A percentile compares a stretch with the other conserved stretches of the same genome.
These are phyloP conservation scores for Paramecium sonneborni DNA, from an alignment of 73 alveolate species.

Conservation along the genomic window DNA sequence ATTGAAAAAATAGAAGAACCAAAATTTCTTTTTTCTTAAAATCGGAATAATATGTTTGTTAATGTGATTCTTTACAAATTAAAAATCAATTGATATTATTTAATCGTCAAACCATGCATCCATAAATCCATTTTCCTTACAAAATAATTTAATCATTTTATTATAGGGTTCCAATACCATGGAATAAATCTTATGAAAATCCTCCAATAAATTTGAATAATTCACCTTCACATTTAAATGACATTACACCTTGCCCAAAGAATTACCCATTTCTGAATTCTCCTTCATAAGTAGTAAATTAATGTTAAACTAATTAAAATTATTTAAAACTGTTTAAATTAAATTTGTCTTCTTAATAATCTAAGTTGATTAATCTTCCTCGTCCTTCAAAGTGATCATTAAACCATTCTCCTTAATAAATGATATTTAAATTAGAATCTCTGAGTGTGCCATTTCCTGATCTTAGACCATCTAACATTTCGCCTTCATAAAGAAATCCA, in stretches of 20 bases:
- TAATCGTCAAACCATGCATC: background rate
- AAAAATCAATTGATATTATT: background rate
- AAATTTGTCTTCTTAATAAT: slow-evolving; percentile 10
- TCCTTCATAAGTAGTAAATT: background rate
- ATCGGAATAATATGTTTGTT: too few species aligned
- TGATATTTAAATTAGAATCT: background rate
- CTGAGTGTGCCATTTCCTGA: slow-evolving; percentile 56
- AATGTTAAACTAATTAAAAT: background rate
- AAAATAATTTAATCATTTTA: background rate
- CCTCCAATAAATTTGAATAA: background rate
- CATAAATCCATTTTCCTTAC: background rate
- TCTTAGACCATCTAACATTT: slow-evolving; percentile 43
- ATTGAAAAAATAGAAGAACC: too few species aligned
- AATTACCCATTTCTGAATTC: slow-evolving; percentile 41
- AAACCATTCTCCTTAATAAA: slow-evolving; percentile 65
- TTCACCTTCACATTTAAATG: background rate
- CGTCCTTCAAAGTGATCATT: slow-evolving; percentile 34
- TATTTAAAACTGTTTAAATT: background rate
- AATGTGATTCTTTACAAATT: too few species aligned
- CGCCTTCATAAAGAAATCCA: slow-evolving; percentile 60
- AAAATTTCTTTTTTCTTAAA: too few species aligned
- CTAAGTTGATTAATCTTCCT: slow-evolving; percentile 53
- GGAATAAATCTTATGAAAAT: background rate
- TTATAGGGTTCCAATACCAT: background rate
- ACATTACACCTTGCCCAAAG: background rate